Base-by-base conservation (phyloP, 768 basidiomycete species). In the Leccinum truebloodii region DNA sequence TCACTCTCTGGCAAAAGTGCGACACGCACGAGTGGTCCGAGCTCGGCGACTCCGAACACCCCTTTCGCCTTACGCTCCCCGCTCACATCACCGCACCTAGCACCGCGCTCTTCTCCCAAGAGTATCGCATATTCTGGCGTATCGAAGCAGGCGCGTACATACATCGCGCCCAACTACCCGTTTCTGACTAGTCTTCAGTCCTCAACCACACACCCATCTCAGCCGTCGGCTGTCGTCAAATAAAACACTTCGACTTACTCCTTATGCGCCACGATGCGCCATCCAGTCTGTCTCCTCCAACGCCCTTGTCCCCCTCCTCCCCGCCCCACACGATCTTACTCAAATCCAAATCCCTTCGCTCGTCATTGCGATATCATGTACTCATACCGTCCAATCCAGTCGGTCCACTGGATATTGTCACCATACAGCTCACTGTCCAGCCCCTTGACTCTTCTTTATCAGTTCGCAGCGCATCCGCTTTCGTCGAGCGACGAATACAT, bases 111-210 rank as follows among this genome's bases (percentile, higher is more conserved):
- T 80, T 85, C 61, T 91, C 86, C 67, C 88, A 88, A 65, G 88
- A 87, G 66, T 94, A 92, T 73, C 81, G 87, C 49, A 86, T 89
- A 69, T 83, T 83, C 69, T 94, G 92, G 92, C 81, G 90, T 56
- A 79, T 94, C 59, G 92, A 94, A 77, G 92, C 92, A 63, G 82
- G 91, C 86, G 64, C 63, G 86, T 80, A 14, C 50, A 63, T 79
- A 13, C 51, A 62, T 54, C 56, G n/a, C 56, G 13, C 46, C 44
- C 52, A 37, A 34, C 49, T 48, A 39, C 55, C 52, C 39, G 44
- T 26, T 67, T 62, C 67, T 71, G 63, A 72, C 62, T 52, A 18
- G 6, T 22, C 59, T 52, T 26, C 64, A 91, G 91, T 88, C 53
- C 81, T 94, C 51, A 81, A 82, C 60, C 92, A 94, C 69, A 71